Percentiles rank a stretch among this genome's conserved stretches.
Conservation (phyloP, 2,329 filamentous ascomycete genomes). For the Cercospora zeina region DNA sequence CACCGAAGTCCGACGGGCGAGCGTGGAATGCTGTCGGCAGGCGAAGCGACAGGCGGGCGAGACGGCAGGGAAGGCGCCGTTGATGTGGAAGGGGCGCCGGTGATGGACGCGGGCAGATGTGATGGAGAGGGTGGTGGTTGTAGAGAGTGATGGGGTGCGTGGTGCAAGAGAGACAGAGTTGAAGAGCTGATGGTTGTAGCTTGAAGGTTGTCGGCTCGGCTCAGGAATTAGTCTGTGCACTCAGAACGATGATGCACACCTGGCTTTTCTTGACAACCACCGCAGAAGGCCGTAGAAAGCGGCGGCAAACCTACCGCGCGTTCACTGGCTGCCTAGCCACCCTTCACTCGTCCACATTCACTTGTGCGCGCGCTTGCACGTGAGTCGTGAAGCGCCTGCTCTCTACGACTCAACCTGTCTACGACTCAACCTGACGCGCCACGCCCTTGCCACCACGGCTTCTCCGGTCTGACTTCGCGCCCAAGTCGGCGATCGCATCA, state of each 20-base stretch:
- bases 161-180: background rate
- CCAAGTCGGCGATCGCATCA: constrained; percentile 1
- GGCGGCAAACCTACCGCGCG: constrained; percentile 7
- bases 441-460: background rate
- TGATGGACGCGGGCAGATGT: constrained; percentile 2
- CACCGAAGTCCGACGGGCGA: constrained; percentile 14
- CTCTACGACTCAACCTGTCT: background rate
- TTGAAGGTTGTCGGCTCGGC: constrained; percentile 13
- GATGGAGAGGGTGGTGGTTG: constrained; percentile 9
- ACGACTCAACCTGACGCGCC: background rate
- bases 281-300: constrained; percentile 9
- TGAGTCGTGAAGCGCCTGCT: background rate
- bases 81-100: constrained; percentile 5
- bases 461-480: constrained; percentile 6
- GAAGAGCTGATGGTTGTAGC: constrained; percentile 10
- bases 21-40: constrained; percentile 6
- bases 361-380: constrained; percentile 11
- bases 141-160: constrained; percentile 10
- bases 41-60: constrained; percentile 1
- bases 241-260: constrained; percentile 7
- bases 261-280: constrained; percentile 10
- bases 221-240: constrained; percentile 3
- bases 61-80: constrained; percentile 8
- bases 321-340: constrained; percentile 5
- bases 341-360: background rate